phyloP scores from a whole-genome alignment of 768 basidiomycete genomes.

The Leccinum sublutescens region DNA sequence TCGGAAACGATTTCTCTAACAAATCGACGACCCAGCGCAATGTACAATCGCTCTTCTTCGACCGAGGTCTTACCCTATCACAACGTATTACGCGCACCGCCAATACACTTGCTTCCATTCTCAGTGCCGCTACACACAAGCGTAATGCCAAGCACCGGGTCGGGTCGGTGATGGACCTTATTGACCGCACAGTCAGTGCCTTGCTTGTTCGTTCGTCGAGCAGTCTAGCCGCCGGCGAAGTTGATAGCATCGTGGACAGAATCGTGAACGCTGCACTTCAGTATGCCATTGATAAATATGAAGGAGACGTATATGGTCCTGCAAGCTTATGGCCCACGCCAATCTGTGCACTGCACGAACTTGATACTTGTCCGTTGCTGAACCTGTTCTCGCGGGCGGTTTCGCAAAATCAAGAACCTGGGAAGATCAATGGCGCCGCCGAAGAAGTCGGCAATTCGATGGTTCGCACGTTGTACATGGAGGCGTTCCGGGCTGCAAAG shows the following conservation, averaged over 20 bases:
- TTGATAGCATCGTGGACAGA: slow-evolving; percentile 61
- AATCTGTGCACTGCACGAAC: slow-evolving; percentile 61
- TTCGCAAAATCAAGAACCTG: slow-evolving; percentile 19
- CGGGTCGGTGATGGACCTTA: slow-evolving; percentile 74
- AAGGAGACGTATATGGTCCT: slow-evolving; percentile 38
- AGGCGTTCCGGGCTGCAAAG: slow-evolving; percentile 60
- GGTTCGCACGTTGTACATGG: slow-evolving; percentile 53
- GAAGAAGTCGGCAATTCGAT: slow-evolving; percentile 16
- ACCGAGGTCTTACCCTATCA: slow-evolving; percentile 49
- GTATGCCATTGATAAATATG: slow-evolving; percentile 68
- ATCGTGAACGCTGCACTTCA: slow-evolving; percentile 74
- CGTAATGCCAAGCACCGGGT: slow-evolving; percentile 54
- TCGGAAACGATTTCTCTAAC: slow-evolving; percentile 78
- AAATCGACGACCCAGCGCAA: slow-evolving; percentile 47
- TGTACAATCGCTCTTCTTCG: slow-evolving; percentile 67
- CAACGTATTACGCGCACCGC: slow-evolving; percentile 72
- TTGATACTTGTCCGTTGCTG: slow-evolving; percentile 54
- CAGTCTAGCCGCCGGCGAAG: slow-evolving; percentile 56
- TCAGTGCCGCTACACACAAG: slow-evolving; percentile 48
- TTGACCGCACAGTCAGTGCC: slow-evolving; percentile 61
- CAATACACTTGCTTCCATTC: slow-evolving; percentile 50
- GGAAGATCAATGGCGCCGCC: slow-evolving; percentile 8
- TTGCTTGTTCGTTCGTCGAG: slow-evolving; percentile 52
- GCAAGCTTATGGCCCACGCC: slow-evolving; percentile 52
- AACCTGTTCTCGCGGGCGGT: slow-evolving; percentile 49